Evolutionary conservation across 495 filamentous ascomycete genomes (phyloP).

Genomic region (Glarea lozoyensis): DNA sequence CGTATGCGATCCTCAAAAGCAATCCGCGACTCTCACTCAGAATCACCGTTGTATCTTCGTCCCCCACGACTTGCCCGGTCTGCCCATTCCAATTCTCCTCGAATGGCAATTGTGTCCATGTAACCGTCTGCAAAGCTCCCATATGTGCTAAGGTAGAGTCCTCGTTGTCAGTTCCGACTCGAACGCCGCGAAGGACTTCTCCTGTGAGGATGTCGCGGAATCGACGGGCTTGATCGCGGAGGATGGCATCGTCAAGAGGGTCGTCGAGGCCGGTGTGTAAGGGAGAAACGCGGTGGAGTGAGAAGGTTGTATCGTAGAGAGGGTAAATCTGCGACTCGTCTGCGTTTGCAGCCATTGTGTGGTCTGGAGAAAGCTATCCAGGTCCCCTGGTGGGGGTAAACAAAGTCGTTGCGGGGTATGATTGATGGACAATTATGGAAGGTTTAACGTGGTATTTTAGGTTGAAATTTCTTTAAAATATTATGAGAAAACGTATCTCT

Average conservation of each 20-base stretch:
- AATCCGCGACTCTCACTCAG: constrained; percentile 25
- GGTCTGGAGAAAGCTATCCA: too few relatives aligned
- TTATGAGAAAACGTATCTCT: too few relatives aligned
- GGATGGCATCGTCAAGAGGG: constrained; percentile 20
- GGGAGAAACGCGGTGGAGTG: constrained; percentile 45
- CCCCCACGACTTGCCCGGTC: constrained; percentile 10
- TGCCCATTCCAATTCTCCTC: constrained; percentile 15
- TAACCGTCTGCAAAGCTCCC: constrained; percentile 36
- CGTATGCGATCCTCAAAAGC: constrained; percentile 38
- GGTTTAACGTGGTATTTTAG: too few relatives aligned
- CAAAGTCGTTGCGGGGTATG: too few relatives aligned
- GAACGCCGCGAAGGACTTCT: constrained; percentile 35
- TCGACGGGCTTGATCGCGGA: constrained; percentile 38
- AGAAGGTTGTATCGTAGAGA: constrained; percentile 48
- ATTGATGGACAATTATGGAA: too few relatives aligned
- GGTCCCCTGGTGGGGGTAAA: too few relatives aligned
- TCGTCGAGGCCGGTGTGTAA: constrained; percentile 34
- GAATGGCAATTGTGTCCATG: constrained; percentile 35
- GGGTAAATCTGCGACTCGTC: too few relatives aligned
- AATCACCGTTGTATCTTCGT: constrained; percentile 9
- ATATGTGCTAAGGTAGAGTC: constrained; percentile 34
- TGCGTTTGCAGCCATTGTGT: too few relatives aligned
- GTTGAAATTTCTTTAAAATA: too few relatives aligned
- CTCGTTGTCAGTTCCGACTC: constrained; percentile 23
- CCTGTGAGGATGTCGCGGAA: constrained; percentile 46